Percentiles rank a stretch among this genome's conserved stretches.
These are phyloP conservation scores for Colletotrichum sp. DNA, from an alignment of 2,329 filamentous ascomycete species.

Conservation along the genomic window DNA sequence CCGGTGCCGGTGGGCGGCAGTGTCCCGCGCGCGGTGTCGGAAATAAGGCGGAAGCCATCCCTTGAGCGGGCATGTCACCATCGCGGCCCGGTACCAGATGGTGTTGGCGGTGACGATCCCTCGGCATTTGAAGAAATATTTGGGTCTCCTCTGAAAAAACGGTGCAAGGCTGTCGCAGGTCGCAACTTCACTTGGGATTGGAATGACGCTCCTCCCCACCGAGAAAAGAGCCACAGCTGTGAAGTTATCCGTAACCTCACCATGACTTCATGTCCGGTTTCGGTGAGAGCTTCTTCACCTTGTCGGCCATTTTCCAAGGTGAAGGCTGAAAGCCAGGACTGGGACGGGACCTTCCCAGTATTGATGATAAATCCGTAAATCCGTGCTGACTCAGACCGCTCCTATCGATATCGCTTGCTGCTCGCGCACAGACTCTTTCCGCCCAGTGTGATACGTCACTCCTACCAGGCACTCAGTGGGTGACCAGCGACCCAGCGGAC, in stretches of 20 bases:
- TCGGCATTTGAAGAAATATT: neutral
- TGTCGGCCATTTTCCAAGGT: neutral
- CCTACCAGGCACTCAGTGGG: neutral
- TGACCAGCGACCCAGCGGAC: neutral
- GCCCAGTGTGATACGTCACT: neutral
- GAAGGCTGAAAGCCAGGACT: neutral
- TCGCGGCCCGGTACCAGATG: neutral
- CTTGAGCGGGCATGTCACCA: neutral
- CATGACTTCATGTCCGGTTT: neutral
- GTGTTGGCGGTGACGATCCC: neutral
- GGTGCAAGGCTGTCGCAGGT: neutral
- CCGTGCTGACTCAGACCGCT: neutral
- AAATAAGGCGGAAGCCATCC: neutral
- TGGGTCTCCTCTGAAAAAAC: neutral
- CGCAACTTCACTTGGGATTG: neutral
- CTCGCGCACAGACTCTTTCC: neutral
- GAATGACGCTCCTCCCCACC: neutral
- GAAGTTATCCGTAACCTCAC: neutral
- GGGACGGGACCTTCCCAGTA: too few species aligned
- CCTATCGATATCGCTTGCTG: neutral
- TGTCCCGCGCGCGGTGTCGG: neutral
- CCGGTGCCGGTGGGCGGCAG: neutral
- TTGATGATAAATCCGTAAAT: neutral
- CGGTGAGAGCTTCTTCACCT: neutral
- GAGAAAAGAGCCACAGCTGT: neutral